Evolutionary conservation across 1,139 yeast genomes (phyloP), one percentile per base, ranked within the genome.

Genomic region (Hanseniaspora uvarum): DNA sequence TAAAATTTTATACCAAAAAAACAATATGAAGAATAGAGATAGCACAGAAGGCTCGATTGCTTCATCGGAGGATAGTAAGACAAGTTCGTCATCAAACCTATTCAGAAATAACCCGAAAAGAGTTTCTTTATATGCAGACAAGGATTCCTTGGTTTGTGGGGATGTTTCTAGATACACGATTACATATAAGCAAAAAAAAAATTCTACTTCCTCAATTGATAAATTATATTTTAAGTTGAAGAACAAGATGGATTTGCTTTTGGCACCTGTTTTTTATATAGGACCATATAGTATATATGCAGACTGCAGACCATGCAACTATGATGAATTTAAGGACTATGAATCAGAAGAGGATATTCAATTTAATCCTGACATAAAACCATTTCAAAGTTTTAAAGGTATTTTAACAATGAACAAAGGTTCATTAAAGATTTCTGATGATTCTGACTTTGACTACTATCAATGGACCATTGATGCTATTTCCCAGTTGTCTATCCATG

Each of bases 211-310:
- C 1, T 6, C 37, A 5, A 59, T 61, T 0, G 56, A 57, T 18
- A 61, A 60, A 38, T 51, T 70, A 6, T 62, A 62, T 59, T 45
- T 79, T 36, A 68, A 78, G 24, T 65, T 79, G 36, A 76, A 75
- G 59, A 80, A 80, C 63, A 66, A 68, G 24, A 84, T 79, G 59
- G 70, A 66, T 44, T 66, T 79, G 1, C 60, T 76, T 7, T 68
- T 80, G 23, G 64, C 82, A 47, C 81, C 85, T 2, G 70, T 80
- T 36, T 81, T 79, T 59, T 61, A 80, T 33, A 75, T 78, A 34
- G 85, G 86, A 0, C 86, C 86, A 0, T 80, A 79, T 59, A 70
- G 78, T 3, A 65, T 80, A 24, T 80, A 80, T 59, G 73, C 79
- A 56, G 84, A 80, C 63, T 77, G 80, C 4, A 71, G 79, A 10